Evolutionary conservation across 2,329 filamentous ascomycete species (phyloP).

Genomic region (Beauveria brongniartii): DNA sequence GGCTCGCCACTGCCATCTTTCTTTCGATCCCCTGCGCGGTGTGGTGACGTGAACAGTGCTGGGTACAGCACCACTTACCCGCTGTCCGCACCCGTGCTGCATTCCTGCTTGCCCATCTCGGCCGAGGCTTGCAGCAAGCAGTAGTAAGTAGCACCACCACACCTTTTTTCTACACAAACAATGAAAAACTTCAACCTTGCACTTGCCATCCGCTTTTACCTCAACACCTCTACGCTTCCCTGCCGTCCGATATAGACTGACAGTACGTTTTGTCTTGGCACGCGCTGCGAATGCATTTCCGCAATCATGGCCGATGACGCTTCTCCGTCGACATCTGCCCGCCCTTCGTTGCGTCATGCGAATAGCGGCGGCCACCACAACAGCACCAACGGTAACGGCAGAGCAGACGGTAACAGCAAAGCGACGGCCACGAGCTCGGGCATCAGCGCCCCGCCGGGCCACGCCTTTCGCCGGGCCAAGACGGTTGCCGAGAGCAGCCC

Average conservation of each 20-base stretch:
- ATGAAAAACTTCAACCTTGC: not conserved
- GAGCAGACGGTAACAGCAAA: not conserved
- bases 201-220: not conserved
- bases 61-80: not conserved
- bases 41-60: not conserved
- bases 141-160: not conserved
- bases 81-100: not conserved
- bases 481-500: slow-evolving; percentile 29
- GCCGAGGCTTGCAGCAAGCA: not conserved
- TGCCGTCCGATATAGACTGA: too few relatives aligned
- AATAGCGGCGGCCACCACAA: not conserved
- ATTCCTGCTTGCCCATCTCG: not conserved
- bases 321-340: slow-evolving; percentile 8
- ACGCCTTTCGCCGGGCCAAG: slow-evolving; percentile 33
- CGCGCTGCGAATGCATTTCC: not conserved
- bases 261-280: too few relatives aligned
- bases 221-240: not conserved
- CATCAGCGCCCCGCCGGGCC: slow-evolving; percentile 20
- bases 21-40: not conserved
- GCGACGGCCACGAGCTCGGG: slow-evolving; percentile 4
- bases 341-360: slow-evolving; percentile 6
- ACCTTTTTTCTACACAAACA: not conserved
- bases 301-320: slow-evolving; percentile 16
- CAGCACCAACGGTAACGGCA: not conserved
- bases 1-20: not conserved